Conservation (phyloP, 2,329 filamentous ascomycete species). For the Diaporthe destruens region DNA sequence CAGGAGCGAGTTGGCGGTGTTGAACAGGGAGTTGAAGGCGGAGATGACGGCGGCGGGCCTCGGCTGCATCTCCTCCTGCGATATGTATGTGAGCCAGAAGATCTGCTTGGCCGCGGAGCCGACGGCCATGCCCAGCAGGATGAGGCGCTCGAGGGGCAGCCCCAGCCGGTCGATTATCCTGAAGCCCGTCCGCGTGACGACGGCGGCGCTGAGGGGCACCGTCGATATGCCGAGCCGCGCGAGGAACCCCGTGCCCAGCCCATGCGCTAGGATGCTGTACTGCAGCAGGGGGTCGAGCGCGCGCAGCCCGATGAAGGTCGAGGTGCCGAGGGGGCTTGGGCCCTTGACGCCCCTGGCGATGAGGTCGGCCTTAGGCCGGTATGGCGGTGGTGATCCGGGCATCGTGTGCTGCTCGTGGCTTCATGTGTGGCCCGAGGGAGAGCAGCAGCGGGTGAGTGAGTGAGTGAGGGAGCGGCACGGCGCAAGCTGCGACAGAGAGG, state of each 20-base stretch:
- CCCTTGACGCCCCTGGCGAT: constrained; percentile 54
- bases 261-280: constrained; percentile 48
- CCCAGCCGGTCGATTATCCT: constrained; percentile 50
- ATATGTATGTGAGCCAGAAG: constrained; percentile 62
- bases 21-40: constrained; percentile 66
- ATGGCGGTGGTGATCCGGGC: constrained; percentile 26
- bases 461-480: neutral
- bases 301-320: constrained; percentile 56
- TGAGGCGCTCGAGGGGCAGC: constrained; percentile 62
- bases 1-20: constrained; percentile 67
- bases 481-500: neutral
- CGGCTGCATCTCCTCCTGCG: constrained; percentile 63
- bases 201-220: constrained; percentile 55
- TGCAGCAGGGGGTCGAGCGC: constrained; percentile 51
- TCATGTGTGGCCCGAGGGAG: constrained; percentile 20
- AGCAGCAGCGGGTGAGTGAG: neutral
- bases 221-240: constrained; percentile 58
- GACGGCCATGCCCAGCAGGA: constrained; percentile 66
- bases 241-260: constrained; percentile 61
- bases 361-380: constrained; percentile 47
- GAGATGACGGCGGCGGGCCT: constrained; percentile 57
- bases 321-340: constrained; percentile 51
- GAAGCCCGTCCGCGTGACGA: constrained; percentile 49
- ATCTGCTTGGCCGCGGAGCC: constrained; percentile 68
- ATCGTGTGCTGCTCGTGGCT: constrained; percentile 28